Percentiles rank a stretch among this genome's conserved stretches.
Conservation (phyloP, 2,329 filamentous ascomycete genomes). For the Penicillium janthinellum region DNA sequence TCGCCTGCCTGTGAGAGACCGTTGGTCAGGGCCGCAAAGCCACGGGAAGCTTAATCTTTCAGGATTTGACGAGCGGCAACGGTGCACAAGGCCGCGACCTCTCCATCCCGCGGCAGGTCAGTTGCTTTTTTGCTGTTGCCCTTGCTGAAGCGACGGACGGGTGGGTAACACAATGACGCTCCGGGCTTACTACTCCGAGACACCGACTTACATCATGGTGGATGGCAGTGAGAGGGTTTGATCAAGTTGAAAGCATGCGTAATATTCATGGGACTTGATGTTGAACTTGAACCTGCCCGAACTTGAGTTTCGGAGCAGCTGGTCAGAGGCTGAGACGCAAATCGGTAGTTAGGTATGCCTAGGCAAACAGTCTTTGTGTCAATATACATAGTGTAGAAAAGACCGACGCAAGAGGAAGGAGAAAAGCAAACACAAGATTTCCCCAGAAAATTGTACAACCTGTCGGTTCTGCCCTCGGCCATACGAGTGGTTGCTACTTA, state of each 20-base stretch:
- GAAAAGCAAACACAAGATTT: slow-evolving; percentile 6
- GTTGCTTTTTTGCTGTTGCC: slow-evolving; percentile 1
- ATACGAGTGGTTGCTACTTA: background rate
- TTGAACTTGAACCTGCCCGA: background rate
- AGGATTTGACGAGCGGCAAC: background rate
- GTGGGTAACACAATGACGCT: slow-evolving; percentile 26
- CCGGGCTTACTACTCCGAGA: slow-evolving; percentile 11
- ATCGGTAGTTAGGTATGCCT: background rate
- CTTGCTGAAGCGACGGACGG: slow-evolving; percentile 3
- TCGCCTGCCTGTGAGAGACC: background rate
- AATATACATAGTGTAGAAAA: background rate
- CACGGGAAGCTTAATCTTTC: slow-evolving; percentile 14
- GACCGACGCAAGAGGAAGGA: background rate
- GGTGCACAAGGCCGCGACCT: background rate
- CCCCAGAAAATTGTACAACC: slow-evolving; percentile 1
- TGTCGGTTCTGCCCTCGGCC: background rate
- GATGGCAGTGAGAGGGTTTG: slow-evolving; percentile 4
- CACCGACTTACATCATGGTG: slow-evolving; percentile 20
- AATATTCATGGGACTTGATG: background rate
- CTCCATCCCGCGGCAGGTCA: slow-evolving; percentile 2
- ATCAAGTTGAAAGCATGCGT: background rate
- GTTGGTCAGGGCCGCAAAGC: slow-evolving; percentile 4
- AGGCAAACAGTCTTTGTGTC: background rate
- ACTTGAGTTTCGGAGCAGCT: background rate
- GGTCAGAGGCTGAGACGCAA: background rate